Base-by-base conservation (phyloP, 2,329 filamentous ascomycete species). In the Davidsoniella virescens region DNA sequence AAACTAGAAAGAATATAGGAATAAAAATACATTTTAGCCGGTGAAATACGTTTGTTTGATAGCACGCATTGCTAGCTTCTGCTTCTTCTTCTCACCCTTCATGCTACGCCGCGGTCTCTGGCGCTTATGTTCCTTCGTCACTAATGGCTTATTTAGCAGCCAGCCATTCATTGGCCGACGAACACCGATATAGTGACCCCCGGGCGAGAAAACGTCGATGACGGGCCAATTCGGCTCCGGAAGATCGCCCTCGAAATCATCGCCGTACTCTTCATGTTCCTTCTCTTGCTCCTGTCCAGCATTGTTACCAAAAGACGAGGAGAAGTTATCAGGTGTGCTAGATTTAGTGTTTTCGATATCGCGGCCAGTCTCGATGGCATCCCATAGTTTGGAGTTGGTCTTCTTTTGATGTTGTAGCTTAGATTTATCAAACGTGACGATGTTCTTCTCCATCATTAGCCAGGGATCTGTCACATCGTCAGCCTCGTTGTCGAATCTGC, bases 201-300 rank as follows among this genome's bases (percentile, higher is more conserved):
- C 73, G 0, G 92, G 92, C 25, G 76, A 84, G 59, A 83, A 95
- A 0, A 96, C 78, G 56, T 96, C 88, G 5, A 98, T 74, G 8
- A 79, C 70, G 0, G 87, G 87, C 69, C 78, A 79, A 50, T 39
- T 44, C 8, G 52, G 47, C 33, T 50, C 44, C 4, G 52, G 52
- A 9, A 53, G 40, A 7, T 49, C 23, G 1, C 42, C 25, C 14
- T 29, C 10, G 7, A 14, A 14, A 7, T 14, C 9, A 3, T 44
- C 33, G 5, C 38, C 38, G 20, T 16, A 36, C 9, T 20, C 6
- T 17, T 26, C 43, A 20, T 45, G 26, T 33, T 12, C 26, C 26
- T 40, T 14, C 7, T 40, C 38, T 40, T 18, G 38, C 14, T 14
- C 14, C 9, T 14, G 17, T n/a, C 38, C n/a, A 3, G 9, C 4